Percentiles rank a stretch among this genome's conserved stretches.
Evolutionary conservation across 768 basidiomycete genomes (phyloP).

Genomic region (Podaxis carcinomalis): DNA sequence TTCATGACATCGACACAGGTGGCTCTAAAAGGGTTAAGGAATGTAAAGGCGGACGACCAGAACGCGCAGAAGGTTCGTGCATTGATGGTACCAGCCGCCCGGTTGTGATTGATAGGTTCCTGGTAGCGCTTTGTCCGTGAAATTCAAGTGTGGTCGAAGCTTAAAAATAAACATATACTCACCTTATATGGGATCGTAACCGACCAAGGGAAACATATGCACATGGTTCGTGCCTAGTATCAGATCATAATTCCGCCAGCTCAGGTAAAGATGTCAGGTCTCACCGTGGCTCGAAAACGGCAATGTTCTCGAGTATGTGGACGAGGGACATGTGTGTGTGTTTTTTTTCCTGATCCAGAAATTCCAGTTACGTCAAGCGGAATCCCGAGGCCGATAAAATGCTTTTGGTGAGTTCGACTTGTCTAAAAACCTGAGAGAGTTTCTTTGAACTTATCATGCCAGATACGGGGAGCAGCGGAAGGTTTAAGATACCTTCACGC

Average conservation of each 20-base stretch:
- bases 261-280: constrained; percentile 34
- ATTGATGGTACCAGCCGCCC: background rate
- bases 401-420: constrained; percentile 33
- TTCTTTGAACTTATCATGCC: background rate
- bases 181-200: constrained; percentile 57
- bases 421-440: background rate
- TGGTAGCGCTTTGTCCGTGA: constrained; percentile 53
- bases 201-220: constrained; percentile 43
- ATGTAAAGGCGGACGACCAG: constrained; percentile 39
- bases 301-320: constrained; percentile 45
- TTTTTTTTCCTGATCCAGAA: background rate
- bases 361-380: constrained; percentile 35
- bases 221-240: constrained; percentile 32
- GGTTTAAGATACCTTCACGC: constrained; percentile 56
- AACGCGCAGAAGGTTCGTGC: constrained; percentile 35
- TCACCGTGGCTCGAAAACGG: constrained; percentile 62
- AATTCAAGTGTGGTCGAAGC: constrained; percentile 47
- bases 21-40: constrained; percentile 51
- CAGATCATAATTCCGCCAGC: too few species aligned
- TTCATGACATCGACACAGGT: constrained; percentile 32
- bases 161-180: constrained; percentile 47
- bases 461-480: constrained; percentile 51
- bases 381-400: constrained; percentile 35
- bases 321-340: background rate
- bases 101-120: constrained; percentile 2